Conservation (phyloP, 78 protist species). For the Dictyostelium citrinum region DNA sequence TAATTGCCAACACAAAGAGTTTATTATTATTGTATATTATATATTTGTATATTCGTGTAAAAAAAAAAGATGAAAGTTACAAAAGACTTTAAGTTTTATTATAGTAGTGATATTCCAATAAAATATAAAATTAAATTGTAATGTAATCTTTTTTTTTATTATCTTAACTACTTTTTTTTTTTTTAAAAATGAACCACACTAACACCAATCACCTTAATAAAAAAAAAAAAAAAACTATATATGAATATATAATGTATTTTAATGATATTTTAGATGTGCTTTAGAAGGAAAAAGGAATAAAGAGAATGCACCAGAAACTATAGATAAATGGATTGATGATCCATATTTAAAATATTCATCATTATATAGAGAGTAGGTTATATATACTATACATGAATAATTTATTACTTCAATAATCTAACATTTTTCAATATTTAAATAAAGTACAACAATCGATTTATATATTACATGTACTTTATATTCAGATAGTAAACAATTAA, state of each 20-base stretch:
- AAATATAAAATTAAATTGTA: slow-evolving; percentile 72
- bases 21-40: not conserved
- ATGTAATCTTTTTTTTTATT: not conserved
- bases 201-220: not conserved
- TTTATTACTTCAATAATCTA: not conserved
- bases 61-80: slow-evolving; percentile 47
- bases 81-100: slow-evolving; percentile 66
- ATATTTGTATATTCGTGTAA: not conserved
- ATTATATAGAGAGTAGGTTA: slow-evolving; percentile 49
- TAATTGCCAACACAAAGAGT: not conserved
- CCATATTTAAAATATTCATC: slow-evolving; percentile 65
- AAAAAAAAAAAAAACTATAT: not conserved
- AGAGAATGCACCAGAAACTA: slow-evolving; percentile 61
- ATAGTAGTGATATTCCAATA: slow-evolving; percentile 58
- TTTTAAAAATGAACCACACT: not conserved
- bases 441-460: slow-evolving; percentile 57
- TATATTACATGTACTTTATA: slow-evolving; percentile 72
- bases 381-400: too few species aligned
- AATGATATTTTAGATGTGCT: slow-evolving; percentile 4
- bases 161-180: too few species aligned
- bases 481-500: slow-evolving; percentile 71
- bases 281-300: slow-evolving; percentile 56
- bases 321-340: slow-evolving; percentile 61
- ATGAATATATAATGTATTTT: not conserved
- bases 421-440: too few species aligned